Evolutionary conservation across 768 basidiomycete species (phyloP).

Genomic region (Multifurca ochricompacta): DNA sequence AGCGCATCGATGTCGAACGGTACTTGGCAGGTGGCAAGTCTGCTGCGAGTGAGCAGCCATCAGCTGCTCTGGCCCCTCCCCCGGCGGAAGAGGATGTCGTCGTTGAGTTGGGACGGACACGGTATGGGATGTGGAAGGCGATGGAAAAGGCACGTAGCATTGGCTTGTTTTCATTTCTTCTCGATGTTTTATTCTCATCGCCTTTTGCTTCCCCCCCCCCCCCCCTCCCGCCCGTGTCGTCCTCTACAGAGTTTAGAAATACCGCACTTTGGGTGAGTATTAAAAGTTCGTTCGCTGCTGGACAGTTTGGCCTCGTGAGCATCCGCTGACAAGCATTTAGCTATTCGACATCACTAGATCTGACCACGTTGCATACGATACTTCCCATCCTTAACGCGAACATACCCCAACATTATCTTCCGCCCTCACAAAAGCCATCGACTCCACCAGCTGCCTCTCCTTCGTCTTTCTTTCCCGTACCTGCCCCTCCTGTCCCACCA

Average conservation of each 20-base stretch:
- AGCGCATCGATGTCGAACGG: conserved; percentile 64
- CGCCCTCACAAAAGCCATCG: conserved; percentile 34
- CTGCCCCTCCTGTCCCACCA: conserved; percentile 38
- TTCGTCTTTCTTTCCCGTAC: conserved; percentile 33
- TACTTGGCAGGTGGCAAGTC: conserved; percentile 35
- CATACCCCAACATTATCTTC: conserved; percentile 54
- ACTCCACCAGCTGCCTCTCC: conserved; percentile 32
- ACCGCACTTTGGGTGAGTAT: conserved; percentile 71
- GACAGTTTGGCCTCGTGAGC: not conserved
- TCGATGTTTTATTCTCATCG: not conserved
- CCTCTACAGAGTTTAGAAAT: conserved; percentile 64
- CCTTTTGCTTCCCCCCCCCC: not conserved
- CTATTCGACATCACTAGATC: conserved; percentile 68
- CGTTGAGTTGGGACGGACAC: conserved; percentile 67
- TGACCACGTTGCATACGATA: conserved; percentile 58
- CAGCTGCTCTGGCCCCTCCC: conserved; percentile 10
- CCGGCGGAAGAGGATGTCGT: conserved; percentile 39
- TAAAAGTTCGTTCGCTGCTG: not conserved
- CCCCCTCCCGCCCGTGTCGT: no score
- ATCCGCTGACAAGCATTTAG: conserved; percentile 30
- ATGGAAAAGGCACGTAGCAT: conserved; percentile 61
- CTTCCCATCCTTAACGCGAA: conserved; percentile 58
- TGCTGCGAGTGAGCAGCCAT: conserved; percentile 9
- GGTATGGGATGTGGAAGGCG: conserved; percentile 84
- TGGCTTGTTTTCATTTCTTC: not conserved